A percentile compares a stretch with the other conserved stretches of the same genome.
Evolutionary conservation across 306 rosid genomes (phyloP).

Genomic region (Corylus heterophylla): DNA sequence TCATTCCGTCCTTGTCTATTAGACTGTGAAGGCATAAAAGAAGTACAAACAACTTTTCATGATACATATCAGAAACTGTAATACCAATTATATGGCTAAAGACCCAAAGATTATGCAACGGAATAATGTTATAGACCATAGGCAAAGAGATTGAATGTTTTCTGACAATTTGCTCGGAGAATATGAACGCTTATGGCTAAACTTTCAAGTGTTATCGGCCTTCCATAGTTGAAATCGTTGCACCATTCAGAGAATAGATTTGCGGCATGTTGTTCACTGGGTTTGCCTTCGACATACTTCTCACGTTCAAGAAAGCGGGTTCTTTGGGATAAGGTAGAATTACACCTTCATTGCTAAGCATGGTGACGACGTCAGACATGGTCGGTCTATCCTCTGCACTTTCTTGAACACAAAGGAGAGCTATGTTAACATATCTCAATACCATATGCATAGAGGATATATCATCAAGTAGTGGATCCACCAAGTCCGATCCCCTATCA

Average conservation of each 20-base stretch:
- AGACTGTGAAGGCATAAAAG: too few relatives aligned
- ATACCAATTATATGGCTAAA: too few relatives aligned
- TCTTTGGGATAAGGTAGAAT: constrained; percentile 5
- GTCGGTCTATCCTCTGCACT: constrained; percentile 38
- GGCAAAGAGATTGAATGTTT: neutral
- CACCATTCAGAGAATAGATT: neutral
- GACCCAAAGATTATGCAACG: too few relatives aligned
- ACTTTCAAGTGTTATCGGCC: neutral
- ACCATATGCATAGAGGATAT: neutral
- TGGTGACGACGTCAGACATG: constrained; percentile 35
- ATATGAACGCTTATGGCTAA: neutral
- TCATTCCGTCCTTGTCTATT: too few relatives aligned
- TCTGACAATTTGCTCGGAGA: neutral
- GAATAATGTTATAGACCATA: too few relatives aligned
- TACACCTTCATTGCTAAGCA: constrained; percentile 4
- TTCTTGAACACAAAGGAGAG: constrained; percentile 39
- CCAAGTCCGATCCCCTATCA: constrained; percentile 14
- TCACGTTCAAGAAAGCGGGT: neutral
- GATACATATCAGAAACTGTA: too few relatives aligned
- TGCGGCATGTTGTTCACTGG: neutral
- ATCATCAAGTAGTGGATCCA: constrained; percentile 21
- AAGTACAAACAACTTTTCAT: too few relatives aligned
- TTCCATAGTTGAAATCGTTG: constrained; percentile 10
- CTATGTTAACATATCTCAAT: constrained; percentile 35
- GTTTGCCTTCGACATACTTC: neutral